Percentiles rank a stretch among this genome's conserved stretches.
These are phyloP conservation scores for Leucosporidium yakuticum DNA, from an alignment of 768 basidiomycete species.

Conservation along the genomic window DNA sequence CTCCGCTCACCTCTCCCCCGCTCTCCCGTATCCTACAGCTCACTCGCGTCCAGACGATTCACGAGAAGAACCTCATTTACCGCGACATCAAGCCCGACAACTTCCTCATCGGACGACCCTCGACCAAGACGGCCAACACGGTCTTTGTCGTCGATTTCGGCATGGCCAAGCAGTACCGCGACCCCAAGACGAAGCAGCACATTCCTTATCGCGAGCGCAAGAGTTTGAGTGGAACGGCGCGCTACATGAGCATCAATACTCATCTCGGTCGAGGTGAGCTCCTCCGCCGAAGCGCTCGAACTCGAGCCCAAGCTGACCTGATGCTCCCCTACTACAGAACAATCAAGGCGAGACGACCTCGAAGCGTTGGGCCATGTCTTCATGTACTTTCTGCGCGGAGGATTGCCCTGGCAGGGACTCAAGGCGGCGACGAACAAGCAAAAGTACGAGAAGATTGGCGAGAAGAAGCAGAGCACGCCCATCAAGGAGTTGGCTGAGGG, in stretches of 20 bases:
- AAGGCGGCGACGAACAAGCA: constrained; percentile 99
- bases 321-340: constrained; percentile 41
- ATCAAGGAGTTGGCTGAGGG: constrained; percentile 96
- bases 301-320: background rate
- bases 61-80: constrained; percentile 99
- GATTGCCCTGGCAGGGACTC: constrained; percentile 96
- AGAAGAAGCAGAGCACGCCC: constrained; percentile 96
- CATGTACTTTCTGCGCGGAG: constrained; percentile 98
- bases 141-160: constrained; percentile 79
- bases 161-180: constrained; percentile 99
- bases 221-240: constrained; percentile 90
- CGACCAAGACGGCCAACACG: constrained; percentile 76
- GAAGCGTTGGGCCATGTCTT: constrained; percentile 99
- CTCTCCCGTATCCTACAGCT: constrained; percentile 52
- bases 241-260: constrained; percentile 99
- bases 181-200: constrained; percentile 98
- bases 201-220: constrained; percentile 98
- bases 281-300: constrained; percentile 12
- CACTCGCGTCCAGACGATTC: constrained; percentile 91
- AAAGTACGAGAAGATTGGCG: constrained; percentile 99
- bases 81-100: constrained; percentile 99
- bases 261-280: constrained; percentile 84
- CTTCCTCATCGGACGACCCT: constrained; percentile 90
- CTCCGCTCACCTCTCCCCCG: background rate
- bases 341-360: constrained; percentile 88